phyloP scores from a whole-genome alignment of 108 stramenopile species.

The Chaetoceros muelleri region DNA sequence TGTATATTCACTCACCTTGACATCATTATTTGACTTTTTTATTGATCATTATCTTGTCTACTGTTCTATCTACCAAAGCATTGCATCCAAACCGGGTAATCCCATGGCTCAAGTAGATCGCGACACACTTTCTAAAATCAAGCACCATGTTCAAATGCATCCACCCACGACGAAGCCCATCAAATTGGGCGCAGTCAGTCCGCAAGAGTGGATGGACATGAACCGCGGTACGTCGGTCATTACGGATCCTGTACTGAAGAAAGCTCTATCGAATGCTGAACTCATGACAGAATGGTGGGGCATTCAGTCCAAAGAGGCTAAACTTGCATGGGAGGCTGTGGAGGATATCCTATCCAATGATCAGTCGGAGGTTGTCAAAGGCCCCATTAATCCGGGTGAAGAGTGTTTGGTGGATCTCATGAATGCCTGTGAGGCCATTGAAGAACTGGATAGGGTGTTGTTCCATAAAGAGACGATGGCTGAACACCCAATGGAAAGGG shows the following conservation, averaged over 20 bases:
- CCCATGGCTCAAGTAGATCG: neutral
- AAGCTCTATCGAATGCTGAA: constrained; percentile 48
- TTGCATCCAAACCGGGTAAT: neutral
- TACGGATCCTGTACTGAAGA: constrained; percentile 18
- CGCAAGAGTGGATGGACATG: constrained; percentile 14
- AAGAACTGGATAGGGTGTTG: constrained; percentile 28
- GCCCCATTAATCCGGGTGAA: constrained; percentile 4
- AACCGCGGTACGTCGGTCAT: neutral
- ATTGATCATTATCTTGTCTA: no score
- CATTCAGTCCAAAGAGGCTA: constrained; percentile 38
- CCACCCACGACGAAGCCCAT: neutral
- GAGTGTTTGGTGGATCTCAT: constrained; percentile 36
- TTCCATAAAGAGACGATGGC: no score
- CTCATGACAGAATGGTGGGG: constrained; percentile 37
- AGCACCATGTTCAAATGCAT: constrained; percentile 2
- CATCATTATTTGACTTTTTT: no score
- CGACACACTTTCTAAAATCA: neutral
- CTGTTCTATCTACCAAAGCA: no score
- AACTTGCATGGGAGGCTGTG: constrained; percentile 70
- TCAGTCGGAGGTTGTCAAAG: neutral
- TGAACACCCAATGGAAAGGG: no score
- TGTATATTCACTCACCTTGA: no score
- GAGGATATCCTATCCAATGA: constrained; percentile 52
- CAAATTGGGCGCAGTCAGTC: constrained; percentile 10
- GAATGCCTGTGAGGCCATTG: constrained; percentile 36